Evolutionary conservation across 345 rosid species (phyloP), one percentile per base, ranked within the genome.

Genomic region (Arabidopsis suecica): DNA sequence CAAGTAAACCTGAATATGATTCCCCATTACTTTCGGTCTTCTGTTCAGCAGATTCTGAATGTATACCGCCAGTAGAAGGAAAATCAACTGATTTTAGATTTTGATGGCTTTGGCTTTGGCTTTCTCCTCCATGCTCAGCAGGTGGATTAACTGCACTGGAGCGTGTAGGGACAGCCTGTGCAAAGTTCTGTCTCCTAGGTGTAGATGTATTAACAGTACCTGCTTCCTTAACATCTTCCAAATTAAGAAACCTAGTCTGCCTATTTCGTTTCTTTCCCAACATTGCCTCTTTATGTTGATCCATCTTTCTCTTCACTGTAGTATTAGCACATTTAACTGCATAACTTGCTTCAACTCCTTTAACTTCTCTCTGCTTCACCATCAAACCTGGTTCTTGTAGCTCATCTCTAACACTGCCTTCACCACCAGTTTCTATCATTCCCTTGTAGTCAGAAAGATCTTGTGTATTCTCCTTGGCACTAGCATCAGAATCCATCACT

Each of bases 221-320:
- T 59, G 87, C 95, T 86, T 91, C 96, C 85, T 90, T 94, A 79
- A 88, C 97, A 80, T 90, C 98, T 78, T 94, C 98, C 68, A 90
- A 61, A 63, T 90, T 87, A 57, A 91, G 88, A 81, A 94, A 85
- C 89, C 86, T 69, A 18, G 95, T 94, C 86, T 91, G 94, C 59
- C 98, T 84, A 79, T 77, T 87, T 32, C 98, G 97, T 79, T 87
- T 94, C 89, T 91, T 94, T 51, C 98, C 98, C 65, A 91, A 81
- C 97, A 94, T 91, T 65, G 88, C 89, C 81, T 91, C 98, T 81
- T 91, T 94, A 41, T 88, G 98, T 20, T 89, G 88, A 69, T 94
- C 97, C 51, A 88, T 82, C 83, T 85, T 94, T 84, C 96, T 84
- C 88, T 90, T 94, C 23, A 83, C 92, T 9, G 59, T 78, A 72